Base-by-base conservation (phyloP, 2,329 filamentous ascomycete species). In the Aspergillus costaricaensis region DNA sequence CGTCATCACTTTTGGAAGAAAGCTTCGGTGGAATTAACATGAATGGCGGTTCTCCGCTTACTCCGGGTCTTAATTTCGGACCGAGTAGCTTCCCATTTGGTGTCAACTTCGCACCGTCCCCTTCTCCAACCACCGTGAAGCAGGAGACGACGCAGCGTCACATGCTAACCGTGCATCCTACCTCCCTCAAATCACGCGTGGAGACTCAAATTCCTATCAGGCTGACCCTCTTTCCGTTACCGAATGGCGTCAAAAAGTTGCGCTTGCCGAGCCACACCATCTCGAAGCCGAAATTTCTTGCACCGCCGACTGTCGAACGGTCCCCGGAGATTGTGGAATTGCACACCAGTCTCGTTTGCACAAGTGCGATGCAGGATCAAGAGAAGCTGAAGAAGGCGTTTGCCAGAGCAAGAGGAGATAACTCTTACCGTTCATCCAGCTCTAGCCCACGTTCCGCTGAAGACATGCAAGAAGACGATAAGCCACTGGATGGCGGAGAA, bases 141-240 rank as follows among this genome's bases (percentile, higher is more conserved):
- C 67, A 71, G 51, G 74, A 77, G 25, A 68, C 65, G 9, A 65
- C 74, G 5, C 68, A 76, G 25, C 74, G 74, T 38, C 79, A 80
- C 21, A 68, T 76, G 54, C 74, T 91, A 41, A 84, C 83, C 12
- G 85, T 91, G 47, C 83, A 88, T 63, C 86, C 87, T 5, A 90
- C 86, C 3, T 89, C 89, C 5, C 74, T 86, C 59, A 98, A 97
- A 77, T 96, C 93, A 15, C 88, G 95, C 21, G 95, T 98, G 17
- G 95, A 99, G 79, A 98, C 95, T 0, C 95, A 98, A 73, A 97
- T 98, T 67, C 91, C 91, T 8, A 91, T 97, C 67, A 89, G 89
- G 69, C 83, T 98, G 76, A 90, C 88, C 0, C 77, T 98, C 41
- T 88, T 87, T 59, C 87, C 90, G 19, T 80, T 96, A 50, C 92